Percentiles rank a stretch among this genome's conserved stretches.
Evolutionary conservation across 768 basidiomycete species (phyloP).

Genomic region (Kwoniella mangroviensis): DNA sequence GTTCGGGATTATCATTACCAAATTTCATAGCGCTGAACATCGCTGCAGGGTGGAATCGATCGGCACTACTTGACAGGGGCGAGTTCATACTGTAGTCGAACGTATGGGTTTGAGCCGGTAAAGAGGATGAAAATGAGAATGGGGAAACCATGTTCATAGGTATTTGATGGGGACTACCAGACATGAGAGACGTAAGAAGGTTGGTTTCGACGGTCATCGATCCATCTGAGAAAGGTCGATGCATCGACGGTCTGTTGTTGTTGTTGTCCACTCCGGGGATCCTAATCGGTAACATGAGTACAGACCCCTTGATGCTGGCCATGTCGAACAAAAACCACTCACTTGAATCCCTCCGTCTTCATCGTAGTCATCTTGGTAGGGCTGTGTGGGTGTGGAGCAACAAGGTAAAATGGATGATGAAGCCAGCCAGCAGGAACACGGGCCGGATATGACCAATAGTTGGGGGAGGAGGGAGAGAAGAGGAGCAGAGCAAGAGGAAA

Average conservation of each 20-base stretch:
- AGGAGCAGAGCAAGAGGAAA: slow-evolving; percentile 3
- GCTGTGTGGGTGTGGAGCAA: background rate
- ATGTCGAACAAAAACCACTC: background rate
- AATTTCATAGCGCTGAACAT: slow-evolving; percentile 37
- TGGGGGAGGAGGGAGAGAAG: background rate
- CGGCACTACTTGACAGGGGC: slow-evolving; percentile 21
- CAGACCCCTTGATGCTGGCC: background rate
- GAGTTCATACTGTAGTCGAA: slow-evolving; percentile 30
- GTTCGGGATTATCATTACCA: slow-evolving; percentile 32
- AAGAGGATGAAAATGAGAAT: slow-evolving; percentile 25
- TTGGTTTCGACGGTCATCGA: slow-evolving; percentile 45
- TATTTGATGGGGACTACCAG: slow-evolving; percentile 17
- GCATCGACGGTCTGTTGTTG: slow-evolving; percentile 27
- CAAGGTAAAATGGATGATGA: background rate
- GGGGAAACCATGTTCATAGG: slow-evolving; percentile 27
- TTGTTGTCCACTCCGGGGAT: slow-evolving; percentile 19
- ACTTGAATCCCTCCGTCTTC: slow-evolving; percentile 31
- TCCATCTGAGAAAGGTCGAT: slow-evolving; percentile 45
- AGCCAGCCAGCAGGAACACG: background rate
- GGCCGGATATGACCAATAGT: slow-evolving; percentile 13
- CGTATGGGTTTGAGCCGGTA: slow-evolving; percentile 27
- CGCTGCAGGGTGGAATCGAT: slow-evolving; percentile 32
- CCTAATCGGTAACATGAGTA: slow-evolving; percentile 6
- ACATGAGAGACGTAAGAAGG: slow-evolving; percentile 35
- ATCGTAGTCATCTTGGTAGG: slow-evolving; percentile 12